These are phyloP conservation scores for Orobanche coerulescens DNA, from an alignment of 257 asterid species.

Conservation along the genomic window DNA sequence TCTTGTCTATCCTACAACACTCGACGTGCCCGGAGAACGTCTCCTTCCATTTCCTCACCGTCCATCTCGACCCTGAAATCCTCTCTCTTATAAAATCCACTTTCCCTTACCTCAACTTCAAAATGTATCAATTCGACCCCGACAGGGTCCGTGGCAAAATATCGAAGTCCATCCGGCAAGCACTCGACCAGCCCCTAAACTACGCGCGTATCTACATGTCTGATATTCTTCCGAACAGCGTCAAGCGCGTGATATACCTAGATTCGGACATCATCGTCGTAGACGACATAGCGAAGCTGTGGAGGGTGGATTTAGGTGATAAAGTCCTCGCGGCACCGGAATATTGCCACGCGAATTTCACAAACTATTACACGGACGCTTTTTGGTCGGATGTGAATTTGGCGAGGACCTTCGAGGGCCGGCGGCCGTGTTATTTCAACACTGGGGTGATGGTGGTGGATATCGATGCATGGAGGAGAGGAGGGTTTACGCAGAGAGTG, in stretches of 20 bases:
- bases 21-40: constrained; percentile 75
- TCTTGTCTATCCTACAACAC: constrained; percentile 63
- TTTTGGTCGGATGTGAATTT: constrained; percentile 53
- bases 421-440: constrained; percentile 67
- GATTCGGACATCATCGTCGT: constrained; percentile 74
- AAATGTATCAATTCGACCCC: constrained; percentile 51
- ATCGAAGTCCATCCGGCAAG: constrained; percentile 67
- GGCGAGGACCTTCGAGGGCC: constrained; percentile 41
- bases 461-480: constrained; percentile 56
- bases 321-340: constrained; percentile 73
- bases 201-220: constrained; percentile 70
- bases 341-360: constrained; percentile 76
- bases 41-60: constrained; percentile 60
- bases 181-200: constrained; percentile 78
- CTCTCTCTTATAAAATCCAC: constrained; percentile 50
- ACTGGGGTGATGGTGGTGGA: constrained; percentile 88
- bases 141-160: constrained; percentile 53
- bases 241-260: constrained; percentile 55
- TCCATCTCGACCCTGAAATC: constrained; percentile 43
- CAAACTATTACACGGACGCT: constrained; percentile 45
- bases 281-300: constrained; percentile 64
- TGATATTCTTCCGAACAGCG: constrained; percentile 45
- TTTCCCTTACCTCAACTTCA: constrained; percentile 66
- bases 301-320: constrained; percentile 52
- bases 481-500: constrained; percentile 58